phyloP scores from a whole-genome alignment of 495 filamentous ascomycete species.

The Thermochaetoides thermophila region DNA sequence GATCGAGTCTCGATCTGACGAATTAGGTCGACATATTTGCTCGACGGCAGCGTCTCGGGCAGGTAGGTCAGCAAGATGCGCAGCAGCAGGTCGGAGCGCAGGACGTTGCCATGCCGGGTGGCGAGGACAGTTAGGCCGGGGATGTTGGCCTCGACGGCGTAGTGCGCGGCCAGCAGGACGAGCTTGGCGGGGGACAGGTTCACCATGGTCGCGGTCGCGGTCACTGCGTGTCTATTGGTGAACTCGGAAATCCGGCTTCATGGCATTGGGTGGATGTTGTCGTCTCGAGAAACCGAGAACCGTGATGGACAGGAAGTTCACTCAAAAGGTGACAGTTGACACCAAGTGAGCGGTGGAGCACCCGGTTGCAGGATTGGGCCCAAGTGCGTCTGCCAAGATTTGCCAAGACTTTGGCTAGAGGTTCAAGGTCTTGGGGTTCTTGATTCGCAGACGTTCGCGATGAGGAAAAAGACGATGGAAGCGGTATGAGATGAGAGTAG shows the following conservation, averaged over 20 bases:
- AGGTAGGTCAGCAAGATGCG: slow-evolving; percentile 76
- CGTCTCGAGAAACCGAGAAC: too few species aligned
- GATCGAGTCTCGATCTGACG: slow-evolving; percentile 36
- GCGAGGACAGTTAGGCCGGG: slow-evolving; percentile 46
- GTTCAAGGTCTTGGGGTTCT: too few species aligned
- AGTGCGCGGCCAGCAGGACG: slow-evolving; percentile 47
- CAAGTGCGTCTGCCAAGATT: too few species aligned
- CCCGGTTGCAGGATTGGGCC: too few species aligned
- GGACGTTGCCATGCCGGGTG: slow-evolving; percentile 36
- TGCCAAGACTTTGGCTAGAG: too few species aligned
- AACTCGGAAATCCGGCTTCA: background rate
- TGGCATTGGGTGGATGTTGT: background rate
- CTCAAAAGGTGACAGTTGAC: too few species aligned
- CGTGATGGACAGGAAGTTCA: too few species aligned
- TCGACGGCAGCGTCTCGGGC: slow-evolving; percentile 58
- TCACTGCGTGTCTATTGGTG: too few species aligned
- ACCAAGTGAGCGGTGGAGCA: too few species aligned
- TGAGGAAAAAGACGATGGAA: too few species aligned
- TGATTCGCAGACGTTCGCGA: too few species aligned
- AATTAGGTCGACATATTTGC: slow-evolving; percentile 46
- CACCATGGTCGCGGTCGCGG: slow-evolving; percentile 19
- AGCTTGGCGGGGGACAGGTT: slow-evolving; percentile 44
- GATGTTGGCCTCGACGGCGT: slow-evolving; percentile 43
- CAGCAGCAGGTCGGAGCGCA: slow-evolving; percentile 53
- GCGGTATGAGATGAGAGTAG: too few species aligned